These are phyloP conservation scores for Clavariopsis aquatica DNA, from an alignment of 495 filamentous ascomycete species.

Conservation along the genomic window DNA sequence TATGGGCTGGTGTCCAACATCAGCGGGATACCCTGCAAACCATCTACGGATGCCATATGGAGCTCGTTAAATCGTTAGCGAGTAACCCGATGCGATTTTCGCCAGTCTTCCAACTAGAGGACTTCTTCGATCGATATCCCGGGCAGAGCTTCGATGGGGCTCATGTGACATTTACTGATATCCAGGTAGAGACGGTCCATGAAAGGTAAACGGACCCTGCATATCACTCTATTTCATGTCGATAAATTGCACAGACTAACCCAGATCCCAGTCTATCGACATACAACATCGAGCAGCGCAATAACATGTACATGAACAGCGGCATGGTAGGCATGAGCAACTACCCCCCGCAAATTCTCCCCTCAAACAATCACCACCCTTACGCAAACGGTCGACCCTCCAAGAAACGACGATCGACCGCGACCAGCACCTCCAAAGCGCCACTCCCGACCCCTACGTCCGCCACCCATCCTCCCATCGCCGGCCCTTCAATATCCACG, in stretches of 20 bases:
- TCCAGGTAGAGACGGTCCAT: conserved; percentile 39
- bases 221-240: neutral
- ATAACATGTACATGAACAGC: conserved; percentile 31
- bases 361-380: conserved; percentile 5
- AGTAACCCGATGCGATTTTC: conserved; percentile 68
- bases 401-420: conserved; percentile 32
- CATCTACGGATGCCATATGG: conserved; percentile 70
- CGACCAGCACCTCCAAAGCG: conserved; percentile 17
- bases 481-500: neutral
- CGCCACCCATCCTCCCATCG: conserved; percentile 17
- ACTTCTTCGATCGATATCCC: conserved; percentile 80
- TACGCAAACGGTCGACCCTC: conserved; percentile 28
- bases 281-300: conserved; percentile 35
- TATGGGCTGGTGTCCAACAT: conserved; percentile 76
- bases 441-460: conserved; percentile 31
- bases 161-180: conserved; percentile 52
- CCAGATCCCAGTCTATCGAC: conserved; percentile 21
- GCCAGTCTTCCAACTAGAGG: conserved; percentile 78
- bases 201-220: conserved; percentile 35
- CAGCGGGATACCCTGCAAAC: conserved; percentile 74
- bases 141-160: conserved; percentile 55
- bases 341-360: conserved; percentile 9
- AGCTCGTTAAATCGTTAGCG: conserved; percentile 69
- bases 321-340: conserved; percentile 16
- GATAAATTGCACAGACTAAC: conserved; percentile 10